Evolutionary conservation across 2,329 filamentous ascomycete genomes (phyloP).

Genomic region (Sclerotinia glacialis): DNA sequence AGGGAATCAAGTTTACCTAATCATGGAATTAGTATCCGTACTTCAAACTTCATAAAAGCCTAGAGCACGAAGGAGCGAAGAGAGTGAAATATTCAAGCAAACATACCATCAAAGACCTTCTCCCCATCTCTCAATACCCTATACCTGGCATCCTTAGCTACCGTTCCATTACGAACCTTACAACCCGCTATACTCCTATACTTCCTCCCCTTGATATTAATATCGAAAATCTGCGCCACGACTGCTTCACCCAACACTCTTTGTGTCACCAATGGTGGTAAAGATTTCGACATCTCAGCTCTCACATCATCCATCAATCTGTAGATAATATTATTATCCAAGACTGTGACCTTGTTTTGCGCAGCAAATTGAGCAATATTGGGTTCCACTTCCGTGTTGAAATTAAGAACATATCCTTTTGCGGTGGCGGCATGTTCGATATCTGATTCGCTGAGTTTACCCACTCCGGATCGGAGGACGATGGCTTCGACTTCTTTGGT

Average conservation of each 20-base stretch:
- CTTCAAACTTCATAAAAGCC: background rate
- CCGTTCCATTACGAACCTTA: constrained; percentile 75
- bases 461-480: constrained; percentile 74
- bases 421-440: constrained; percentile 82
- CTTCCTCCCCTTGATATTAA: constrained; percentile 70
- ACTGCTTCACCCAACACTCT: constrained; percentile 86
- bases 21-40: constrained; percentile 20
- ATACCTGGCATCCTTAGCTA: constrained; percentile 63
- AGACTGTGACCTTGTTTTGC: constrained; percentile 67
- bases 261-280: constrained; percentile 64
- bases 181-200: constrained; percentile 81
- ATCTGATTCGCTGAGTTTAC: constrained; percentile 79
- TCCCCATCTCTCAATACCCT: constrained; percentile 69
- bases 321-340: constrained; percentile 87
- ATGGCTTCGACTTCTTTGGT: constrained; percentile 79
- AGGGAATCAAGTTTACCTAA: constrained; percentile 75
- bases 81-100: constrained; percentile 29
- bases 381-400: constrained; percentile 71
- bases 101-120: constrained; percentile 77
- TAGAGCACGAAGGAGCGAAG: background rate
- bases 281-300: constrained; percentile 62
- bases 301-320: constrained; percentile 72
- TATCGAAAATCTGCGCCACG: constrained; percentile 76
- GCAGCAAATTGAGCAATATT: constrained; percentile 69
- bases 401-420: constrained; percentile 75